These are phyloP conservation scores for Penicillium ucsense DNA, from an alignment of 495 filamentous ascomycete genomes.

Conservation along the genomic window DNA sequence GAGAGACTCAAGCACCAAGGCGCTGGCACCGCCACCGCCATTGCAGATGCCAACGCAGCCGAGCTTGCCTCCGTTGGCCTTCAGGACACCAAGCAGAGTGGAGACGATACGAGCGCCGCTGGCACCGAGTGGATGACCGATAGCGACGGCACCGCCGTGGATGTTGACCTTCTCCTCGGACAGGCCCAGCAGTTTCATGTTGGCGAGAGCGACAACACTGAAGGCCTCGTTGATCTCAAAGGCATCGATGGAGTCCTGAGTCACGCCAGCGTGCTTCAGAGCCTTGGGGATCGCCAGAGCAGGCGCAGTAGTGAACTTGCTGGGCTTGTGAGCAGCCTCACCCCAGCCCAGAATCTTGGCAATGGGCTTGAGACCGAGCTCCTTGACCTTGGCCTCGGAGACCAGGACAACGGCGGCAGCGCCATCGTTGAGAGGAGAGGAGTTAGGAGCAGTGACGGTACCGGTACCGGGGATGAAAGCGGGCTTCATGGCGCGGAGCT, in stretches of 20 bases:
- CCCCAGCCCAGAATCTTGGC: constrained; percentile 96
- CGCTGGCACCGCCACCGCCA: constrained; percentile 88
- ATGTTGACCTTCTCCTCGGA: constrained; percentile 85
- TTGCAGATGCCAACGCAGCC: constrained; percentile 96
- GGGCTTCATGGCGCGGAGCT: constrained; percentile 74
- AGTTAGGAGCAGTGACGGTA: constrained; percentile 96
- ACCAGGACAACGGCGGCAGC: constrained; percentile 84
- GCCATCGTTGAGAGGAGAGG: constrained; percentile 90
- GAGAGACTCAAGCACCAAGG: constrained; percentile 71
- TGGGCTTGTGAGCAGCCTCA: constrained; percentile 80
- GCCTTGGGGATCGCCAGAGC: constrained; percentile 96
- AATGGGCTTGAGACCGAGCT: constrained; percentile 78
- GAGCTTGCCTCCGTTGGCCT: constrained; percentile 84
- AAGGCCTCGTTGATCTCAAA: constrained; percentile 99
- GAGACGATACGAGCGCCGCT: constrained; percentile 88
- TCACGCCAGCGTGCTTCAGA: constrained; percentile 77
- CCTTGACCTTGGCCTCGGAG: constrained; percentile 79
- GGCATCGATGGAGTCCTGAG: constrained; percentile 67
- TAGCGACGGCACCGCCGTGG: constrained; percentile 88
- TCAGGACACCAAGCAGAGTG: constrained; percentile 83
- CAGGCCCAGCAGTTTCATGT: constrained; percentile 78
- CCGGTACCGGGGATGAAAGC: constrained; percentile 72
- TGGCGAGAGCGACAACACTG: constrained; percentile 90
- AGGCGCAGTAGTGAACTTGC: constrained; percentile 92
- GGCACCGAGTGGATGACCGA: constrained; percentile 89